Evolutionary conservation across 495 filamentous ascomycete species (phyloP).

Genomic region (Aspergillus hancockii): DNA sequence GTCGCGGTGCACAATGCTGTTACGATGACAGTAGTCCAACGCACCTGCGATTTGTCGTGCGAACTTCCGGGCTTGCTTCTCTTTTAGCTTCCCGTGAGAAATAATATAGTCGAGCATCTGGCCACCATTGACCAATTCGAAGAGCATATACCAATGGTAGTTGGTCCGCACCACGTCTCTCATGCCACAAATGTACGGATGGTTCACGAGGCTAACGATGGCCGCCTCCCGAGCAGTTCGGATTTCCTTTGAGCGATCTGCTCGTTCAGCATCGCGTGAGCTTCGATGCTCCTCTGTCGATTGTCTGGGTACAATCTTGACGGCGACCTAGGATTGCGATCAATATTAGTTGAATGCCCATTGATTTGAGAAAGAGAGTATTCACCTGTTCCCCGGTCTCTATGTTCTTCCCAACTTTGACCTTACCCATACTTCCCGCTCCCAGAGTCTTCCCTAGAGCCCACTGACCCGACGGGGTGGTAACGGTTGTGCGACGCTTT

Average conservation of each 20-base stretch:
- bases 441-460: constrained; percentile 95
- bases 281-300: constrained; percentile 83
- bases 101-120: constrained; percentile 99
- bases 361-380: not conserved
- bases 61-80: constrained; percentile 98
- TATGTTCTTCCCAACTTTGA: constrained; percentile 80
- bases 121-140: constrained; percentile 98
- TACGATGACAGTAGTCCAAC: constrained; percentile 98
- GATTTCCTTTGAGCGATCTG: constrained; percentile 95
- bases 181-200: constrained; percentile 97
- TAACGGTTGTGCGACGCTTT: constrained; percentile 78
- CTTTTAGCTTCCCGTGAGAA: constrained; percentile 93
- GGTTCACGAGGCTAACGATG: constrained; percentile 91
- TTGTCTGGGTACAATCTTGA: constrained; percentile 95
- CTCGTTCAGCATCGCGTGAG: constrained; percentile 77
- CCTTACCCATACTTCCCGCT: constrained; percentile 96
- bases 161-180: constrained; percentile 92
- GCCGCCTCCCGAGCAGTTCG: constrained; percentile 94
- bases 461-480: constrained; percentile 84
- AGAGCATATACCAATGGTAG: constrained; percentile 99
- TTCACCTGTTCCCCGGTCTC: constrained; percentile 80
- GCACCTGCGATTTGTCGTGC: constrained; percentile 96
- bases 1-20: constrained; percentile 97
- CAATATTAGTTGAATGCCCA: constrained; percentile 9
- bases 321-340: constrained; percentile 68